Conservation (phyloP, 768 basidiomycete genomes). For the Boletus rubescentipes region DNA sequence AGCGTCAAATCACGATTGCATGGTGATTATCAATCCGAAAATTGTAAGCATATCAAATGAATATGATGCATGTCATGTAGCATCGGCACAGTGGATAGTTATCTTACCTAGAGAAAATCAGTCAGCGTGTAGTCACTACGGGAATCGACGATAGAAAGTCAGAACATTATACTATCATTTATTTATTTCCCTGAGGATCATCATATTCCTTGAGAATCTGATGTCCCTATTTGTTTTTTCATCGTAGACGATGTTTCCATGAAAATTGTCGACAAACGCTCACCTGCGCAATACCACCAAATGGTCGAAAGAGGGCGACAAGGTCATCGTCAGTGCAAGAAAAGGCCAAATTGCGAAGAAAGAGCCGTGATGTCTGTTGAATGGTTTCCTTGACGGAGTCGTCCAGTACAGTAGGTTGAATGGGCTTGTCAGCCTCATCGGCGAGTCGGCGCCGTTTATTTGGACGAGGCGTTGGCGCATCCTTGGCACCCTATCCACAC, state of each 20-base stretch:
- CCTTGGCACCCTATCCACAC: slow-evolving; percentile 57
- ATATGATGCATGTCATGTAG: slow-evolving; percentile 49
- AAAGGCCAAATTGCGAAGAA: slow-evolving; percentile 94
- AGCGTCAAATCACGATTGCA: neutral
- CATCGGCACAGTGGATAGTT: neutral
- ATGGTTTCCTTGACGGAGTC: slow-evolving; percentile 51
- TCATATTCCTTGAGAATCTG: slow-evolving; percentile 41
- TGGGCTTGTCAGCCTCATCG: slow-evolving; percentile 43
- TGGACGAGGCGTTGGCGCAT: slow-evolving; percentile 64
- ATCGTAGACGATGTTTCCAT: slow-evolving; percentile 29
- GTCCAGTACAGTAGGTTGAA: slow-evolving; percentile 10
- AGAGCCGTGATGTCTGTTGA: slow-evolving; percentile 74
- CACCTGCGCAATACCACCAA: slow-evolving; percentile 79
- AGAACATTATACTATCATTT: slow-evolving; percentile 56
- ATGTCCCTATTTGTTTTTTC: slow-evolving; percentile 49
- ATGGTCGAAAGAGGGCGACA: slow-evolving; percentile 57
- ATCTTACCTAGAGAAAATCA: slow-evolving; percentile 12
- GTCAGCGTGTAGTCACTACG: slow-evolving; percentile 1
- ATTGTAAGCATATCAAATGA: slow-evolving; percentile 36
- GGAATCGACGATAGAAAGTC: slow-evolving; percentile 6
- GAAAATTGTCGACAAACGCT: slow-evolving; percentile 24
- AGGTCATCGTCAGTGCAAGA: slow-evolving; percentile 76
- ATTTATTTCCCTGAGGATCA: slow-evolving; percentile 47
- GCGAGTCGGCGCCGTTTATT: slow-evolving; percentile 67
- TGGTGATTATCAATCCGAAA: neutral